Base-by-base conservation (phyloP, 75 land plant genomes). In the Pseudotsuga menziesii region DNA sequence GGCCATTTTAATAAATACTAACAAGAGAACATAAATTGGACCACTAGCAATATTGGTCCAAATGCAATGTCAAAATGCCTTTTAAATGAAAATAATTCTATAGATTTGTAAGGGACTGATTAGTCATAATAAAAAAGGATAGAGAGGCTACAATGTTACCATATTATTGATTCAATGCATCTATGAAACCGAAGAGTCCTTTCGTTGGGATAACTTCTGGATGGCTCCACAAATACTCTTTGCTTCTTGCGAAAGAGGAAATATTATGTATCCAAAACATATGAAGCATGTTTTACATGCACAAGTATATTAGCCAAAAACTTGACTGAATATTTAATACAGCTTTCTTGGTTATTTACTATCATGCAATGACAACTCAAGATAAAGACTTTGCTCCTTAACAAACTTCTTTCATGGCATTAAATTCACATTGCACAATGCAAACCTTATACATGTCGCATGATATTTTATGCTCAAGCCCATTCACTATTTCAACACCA, bases 261-360 rank as follows among this genome's bases (percentile, higher is more conserved):
- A 77, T 95, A 96, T 87, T 95, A 94, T 20, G 98, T 93, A 79
- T 88, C 98, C 36, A 89, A 81, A 35, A 93, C 98, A 83, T 96
- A 96, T 0, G 94, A 91, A 44, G 88, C 92, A 89, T 90, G 72
- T 67, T 14, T 29, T 22, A 64, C 26, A 64, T 59, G 23, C 13
- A 76, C 4, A 5, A 15, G 25, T 20, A 63, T 20, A n/a, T 13
- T n/a, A 3, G 15, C 9, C 13, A 36, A 19, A 39, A 7, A 17
- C 9, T 20, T 41, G 36, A 16, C 9, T 20, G n/a, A 20, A 66
- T 66, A 66, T 27, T 26, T 66, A 26, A 66, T 66, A 15, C 35
- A 27, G 4, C 15, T 32, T 32, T 9, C 23, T 41, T 20, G 8
- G 0, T 7, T 13, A n/a, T n/a, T n/a, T n/a, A n/a, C n/a, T n/a